Evolutionary conservation across 2,329 filamentous ascomycete species (phyloP), one percentile per base, ranked within the genome.

Genomic region (Xylariaceae sp.): DNA sequence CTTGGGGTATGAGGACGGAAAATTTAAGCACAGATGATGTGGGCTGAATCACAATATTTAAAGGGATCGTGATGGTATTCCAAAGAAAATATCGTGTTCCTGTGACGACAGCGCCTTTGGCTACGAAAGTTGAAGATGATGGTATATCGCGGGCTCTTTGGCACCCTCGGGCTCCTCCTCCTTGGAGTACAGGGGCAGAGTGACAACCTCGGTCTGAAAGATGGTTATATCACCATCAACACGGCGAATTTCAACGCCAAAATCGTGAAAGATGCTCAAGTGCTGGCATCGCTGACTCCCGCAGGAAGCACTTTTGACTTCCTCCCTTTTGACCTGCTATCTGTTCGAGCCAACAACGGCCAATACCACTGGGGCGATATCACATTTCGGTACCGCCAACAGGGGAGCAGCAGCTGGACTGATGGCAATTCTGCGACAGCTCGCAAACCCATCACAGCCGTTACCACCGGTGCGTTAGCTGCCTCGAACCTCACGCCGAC

Each of bases 361-460:
- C 79, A 84, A 58, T 85, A 86, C 58, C 84, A 87, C 65, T 80
- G 81, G 63, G 84, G 84, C 3, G 84, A 87, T 43, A 72, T 87
- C 34, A 85, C 81, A 0, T 76, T 82, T 40, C 78, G 82, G 11
- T 86, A 83, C 65, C 80, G 82, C n/a, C 61, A 70, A 2, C 67
- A 67, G 1, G 74, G 73, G 4, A 51, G 56, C 11, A 68, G 60
- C 1, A 47, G 62, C 2, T 86, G 84, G 83, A 75, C 71, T 2
- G 69, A 73, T 9, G 76, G 75, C 9, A 76, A 84, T 61, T 80
- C 82, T 3, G 76, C 82, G 0, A 63, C 70, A 1, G 63, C 71
- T 9, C 75, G 80, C 9, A 69, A 70, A 11, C 62, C 74, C 1
- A 73, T 80, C 19, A 69, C 67, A 2, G 47, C 70, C 4, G 24